These are phyloP conservation scores for Saussurea involucrata DNA, from an alignment of 129 eudicot species.

Conservation along the genomic window DNA sequence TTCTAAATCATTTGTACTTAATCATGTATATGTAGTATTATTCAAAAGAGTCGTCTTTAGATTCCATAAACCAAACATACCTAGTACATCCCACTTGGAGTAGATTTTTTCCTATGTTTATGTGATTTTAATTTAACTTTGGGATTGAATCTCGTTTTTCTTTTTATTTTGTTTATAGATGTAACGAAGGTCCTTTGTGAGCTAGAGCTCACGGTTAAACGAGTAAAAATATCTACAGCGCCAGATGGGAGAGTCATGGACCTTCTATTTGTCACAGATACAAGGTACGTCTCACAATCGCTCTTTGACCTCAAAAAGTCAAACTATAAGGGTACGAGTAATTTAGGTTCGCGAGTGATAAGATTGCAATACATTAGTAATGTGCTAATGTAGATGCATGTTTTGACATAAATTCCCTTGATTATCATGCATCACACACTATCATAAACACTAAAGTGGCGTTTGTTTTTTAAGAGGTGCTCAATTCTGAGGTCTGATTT, in stretches of 20 bases:
- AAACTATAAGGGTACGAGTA: constrained; percentile 2
- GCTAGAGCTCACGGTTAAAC: constrained; percentile 63
- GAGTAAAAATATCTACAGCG: constrained; percentile 69
- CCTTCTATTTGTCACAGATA: constrained; percentile 70
- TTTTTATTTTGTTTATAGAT: constrained; percentile 31
- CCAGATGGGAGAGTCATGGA: constrained; percentile 83
- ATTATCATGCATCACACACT: not conserved
- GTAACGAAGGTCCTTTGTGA: constrained; percentile 64
- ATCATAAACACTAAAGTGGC: too few relatives aligned
- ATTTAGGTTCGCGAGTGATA: not conserved
- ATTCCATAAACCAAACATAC: not conserved
- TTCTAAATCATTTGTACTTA: not conserved
- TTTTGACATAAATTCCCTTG: not conserved
- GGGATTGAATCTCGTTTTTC: constrained; percentile 1
- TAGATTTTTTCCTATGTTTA: too few relatives aligned
- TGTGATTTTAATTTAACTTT: not conserved
- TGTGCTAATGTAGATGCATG: too few relatives aligned
- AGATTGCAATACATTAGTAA: too few relatives aligned
- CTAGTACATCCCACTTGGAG: too few relatives aligned
- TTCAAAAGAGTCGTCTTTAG: not conserved
- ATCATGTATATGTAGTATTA: not conserved
- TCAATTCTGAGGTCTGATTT: too few relatives aligned
- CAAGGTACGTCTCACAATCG: constrained; percentile 41
- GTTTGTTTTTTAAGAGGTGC: too few relatives aligned
- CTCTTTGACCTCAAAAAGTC: constrained; percentile 9